Conservation (phyloP, 768 basidiomycete species). For the Paxillus ammoniavirescens region DNA sequence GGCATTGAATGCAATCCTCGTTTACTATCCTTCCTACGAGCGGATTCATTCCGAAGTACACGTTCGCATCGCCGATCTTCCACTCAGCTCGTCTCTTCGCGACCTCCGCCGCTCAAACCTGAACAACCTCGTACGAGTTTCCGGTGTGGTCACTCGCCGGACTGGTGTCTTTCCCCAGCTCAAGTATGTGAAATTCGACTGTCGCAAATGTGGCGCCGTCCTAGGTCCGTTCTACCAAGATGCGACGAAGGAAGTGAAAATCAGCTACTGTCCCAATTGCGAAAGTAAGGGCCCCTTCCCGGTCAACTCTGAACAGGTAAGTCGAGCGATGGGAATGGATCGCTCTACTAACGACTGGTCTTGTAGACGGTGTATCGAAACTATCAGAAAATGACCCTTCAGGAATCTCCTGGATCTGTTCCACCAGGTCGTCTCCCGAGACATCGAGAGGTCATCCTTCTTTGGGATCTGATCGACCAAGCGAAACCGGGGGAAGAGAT, state of each 20-base stretch:
- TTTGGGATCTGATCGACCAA: constrained; percentile 98
- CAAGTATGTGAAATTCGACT: constrained; percentile 99
- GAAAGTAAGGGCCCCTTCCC: constrained; percentile 94
- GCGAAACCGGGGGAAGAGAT: constrained; percentile 99
- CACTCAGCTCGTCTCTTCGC: constrained; percentile 84
- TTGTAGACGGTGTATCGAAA: constrained; percentile 95
- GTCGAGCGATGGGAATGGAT: constrained; percentile 12
- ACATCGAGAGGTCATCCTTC: constrained; percentile 92
- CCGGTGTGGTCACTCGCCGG: constrained; percentile 93
- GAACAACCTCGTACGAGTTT: constrained; percentile 93
- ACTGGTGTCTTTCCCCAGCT: constrained; percentile 98
- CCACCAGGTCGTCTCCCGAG: constrained; percentile 96
- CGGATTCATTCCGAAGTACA: constrained; percentile 98
- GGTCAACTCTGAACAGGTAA: constrained; percentile 93
- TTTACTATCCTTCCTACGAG: constrained; percentile 94
- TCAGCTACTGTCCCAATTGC: constrained; percentile 93
- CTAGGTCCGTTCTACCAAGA: constrained; percentile 99
- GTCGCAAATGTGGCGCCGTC: constrained; percentile 89
- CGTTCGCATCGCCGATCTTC: constrained; percentile 93
- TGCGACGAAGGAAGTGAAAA: constrained; percentile 88
- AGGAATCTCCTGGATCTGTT: constrained; percentile 96
- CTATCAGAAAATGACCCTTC: constrained; percentile 98
- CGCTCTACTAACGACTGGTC: neutral
- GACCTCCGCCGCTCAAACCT: constrained; percentile 91
- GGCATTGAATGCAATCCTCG: constrained; percentile 88